A percentile compares a stretch with the other conserved stretches of the same genome.
Evolutionary conservation across 441 rosid species (phyloP).

Genomic region (Mallotus japonicus): DNA sequence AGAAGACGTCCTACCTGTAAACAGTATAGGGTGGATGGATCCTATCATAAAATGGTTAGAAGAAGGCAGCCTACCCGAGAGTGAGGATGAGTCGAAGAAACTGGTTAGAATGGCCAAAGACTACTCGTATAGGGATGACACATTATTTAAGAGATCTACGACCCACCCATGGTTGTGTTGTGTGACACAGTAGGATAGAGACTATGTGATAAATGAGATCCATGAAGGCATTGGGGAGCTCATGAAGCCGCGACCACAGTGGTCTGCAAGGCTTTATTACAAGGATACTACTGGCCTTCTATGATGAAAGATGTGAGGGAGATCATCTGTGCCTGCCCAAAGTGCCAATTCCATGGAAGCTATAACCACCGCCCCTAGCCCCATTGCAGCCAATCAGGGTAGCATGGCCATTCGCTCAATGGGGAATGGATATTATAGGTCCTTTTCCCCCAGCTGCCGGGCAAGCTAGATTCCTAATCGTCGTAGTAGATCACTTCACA

Average conservation of each 20-base stretch:
- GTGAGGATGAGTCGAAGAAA: no score
- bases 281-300: not conserved
- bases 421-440: not conserved
- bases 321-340: not conserved
- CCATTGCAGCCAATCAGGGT: fast-evolving
- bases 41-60: not conserved
- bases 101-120: no score
- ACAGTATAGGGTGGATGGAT: not conserved
- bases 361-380: not conserved
- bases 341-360: not conserved
- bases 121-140: not conserved
- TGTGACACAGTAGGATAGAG: not conserved
- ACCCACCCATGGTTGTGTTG: not conserved
- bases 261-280: not conserved
- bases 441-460: not conserved
- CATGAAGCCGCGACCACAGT: not conserved
- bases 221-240: not conserved
- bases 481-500: not conserved
- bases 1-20: not conserved
- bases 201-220: not conserved
- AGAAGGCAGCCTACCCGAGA: not conserved
- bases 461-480: not conserved
- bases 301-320: not conserved
- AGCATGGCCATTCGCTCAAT: not conserved
- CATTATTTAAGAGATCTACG: no score